Evolutionary conservation across 2,329 filamentous ascomycete species (phyloP).

Genomic region (Fonsecaea multimorphosa): DNA sequence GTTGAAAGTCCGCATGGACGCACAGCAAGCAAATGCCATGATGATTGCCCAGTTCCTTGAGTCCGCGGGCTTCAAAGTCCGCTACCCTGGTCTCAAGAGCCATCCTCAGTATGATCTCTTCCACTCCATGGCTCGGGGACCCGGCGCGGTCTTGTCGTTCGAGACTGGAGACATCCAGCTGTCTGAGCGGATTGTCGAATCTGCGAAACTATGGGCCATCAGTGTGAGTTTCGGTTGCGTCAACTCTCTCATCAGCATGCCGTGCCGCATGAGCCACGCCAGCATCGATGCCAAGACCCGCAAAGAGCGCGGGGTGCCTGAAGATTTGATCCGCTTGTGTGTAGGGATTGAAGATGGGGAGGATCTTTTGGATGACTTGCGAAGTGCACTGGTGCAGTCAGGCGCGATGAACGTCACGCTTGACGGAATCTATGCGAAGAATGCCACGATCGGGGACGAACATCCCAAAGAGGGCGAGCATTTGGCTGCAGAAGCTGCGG

Average conservation of each 20-base stretch:
- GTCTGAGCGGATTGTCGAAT: slow-evolving; percentile 92
- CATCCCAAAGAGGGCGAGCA: slow-evolving; percentile 36
- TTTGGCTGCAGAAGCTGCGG: slow-evolving; percentile 35
- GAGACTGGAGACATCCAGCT: slow-evolving; percentile 86
- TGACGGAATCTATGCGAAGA: slow-evolving; percentile 75
- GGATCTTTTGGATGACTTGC: slow-evolving; percentile 91
- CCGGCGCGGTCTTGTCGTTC: slow-evolving; percentile 92
- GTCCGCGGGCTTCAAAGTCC: slow-evolving; percentile 86
- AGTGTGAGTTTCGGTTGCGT: slow-evolving; percentile 98
- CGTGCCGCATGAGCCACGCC: slow-evolving; percentile 98
- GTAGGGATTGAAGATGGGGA: slow-evolving; percentile 94
- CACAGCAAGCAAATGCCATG: slow-evolving; percentile 92
- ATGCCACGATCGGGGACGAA: slow-evolving; percentile 31
- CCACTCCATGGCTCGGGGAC: slow-evolving; percentile 91
- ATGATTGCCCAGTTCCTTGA: slow-evolving; percentile 80
- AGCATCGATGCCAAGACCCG: slow-evolving; percentile 96
- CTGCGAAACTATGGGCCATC: slow-evolving; percentile 88
- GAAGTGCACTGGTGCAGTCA: slow-evolving; percentile 88
- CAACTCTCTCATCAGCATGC: slow-evolving; percentile 98
- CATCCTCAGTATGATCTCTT: slow-evolving; percentile 97
- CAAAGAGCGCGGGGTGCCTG: slow-evolving; percentile 86
- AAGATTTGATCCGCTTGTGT: slow-evolving; percentile 94
- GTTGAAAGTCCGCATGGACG: slow-evolving; percentile 96
- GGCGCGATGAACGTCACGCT: slow-evolving; percentile 87
- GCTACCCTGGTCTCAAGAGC: slow-evolving; percentile 90